Percentiles rank a stretch among this genome's conserved stretches.
These are phyloP conservation scores for Penicillium sp. DNA, from an alignment of 2,329 filamentous ascomycete species.

Conservation along the genomic window DNA sequence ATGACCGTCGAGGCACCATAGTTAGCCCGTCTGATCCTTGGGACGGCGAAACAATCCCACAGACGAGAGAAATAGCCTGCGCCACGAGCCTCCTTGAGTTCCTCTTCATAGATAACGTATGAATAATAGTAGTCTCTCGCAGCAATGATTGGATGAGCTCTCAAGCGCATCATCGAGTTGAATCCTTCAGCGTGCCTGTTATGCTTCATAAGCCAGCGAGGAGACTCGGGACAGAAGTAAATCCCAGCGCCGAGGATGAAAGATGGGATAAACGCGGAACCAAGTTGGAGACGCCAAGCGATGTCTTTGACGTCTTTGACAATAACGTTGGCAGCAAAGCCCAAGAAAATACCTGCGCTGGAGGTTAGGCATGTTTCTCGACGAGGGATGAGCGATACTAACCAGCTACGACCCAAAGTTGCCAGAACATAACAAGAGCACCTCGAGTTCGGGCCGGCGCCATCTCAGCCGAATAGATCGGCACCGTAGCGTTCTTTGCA, in stretches of 20 bases:
- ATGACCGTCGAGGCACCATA: conserved; percentile 75
- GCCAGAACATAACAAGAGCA: conserved; percentile 55
- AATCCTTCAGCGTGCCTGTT: conserved; percentile 13
- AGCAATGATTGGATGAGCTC: conserved; percentile 38
- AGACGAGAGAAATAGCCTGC: conserved; percentile 61
- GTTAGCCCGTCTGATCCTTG: conserved; percentile 57
- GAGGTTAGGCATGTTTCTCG: neutral
- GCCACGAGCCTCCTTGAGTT: conserved; percentile 39
- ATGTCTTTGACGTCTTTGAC: conserved; percentile 59
- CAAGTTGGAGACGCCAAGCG: conserved; percentile 62
- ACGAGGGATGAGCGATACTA: neutral
- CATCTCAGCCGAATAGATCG: conserved; percentile 55
- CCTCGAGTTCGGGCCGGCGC: conserved; percentile 53
- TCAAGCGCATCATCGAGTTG: conserved; percentile 18
- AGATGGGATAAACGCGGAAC: conserved; percentile 62
- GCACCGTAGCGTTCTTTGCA: conserved; percentile 54
- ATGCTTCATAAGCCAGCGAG: conserved; percentile 28
- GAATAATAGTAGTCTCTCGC: conserved; percentile 63
- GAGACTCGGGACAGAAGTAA: conserved; percentile 28
- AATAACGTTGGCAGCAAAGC: conserved; percentile 61
- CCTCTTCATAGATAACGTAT: conserved; percentile 49
- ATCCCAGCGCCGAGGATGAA: conserved; percentile 48
- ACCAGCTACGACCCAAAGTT: conserved; percentile 37
- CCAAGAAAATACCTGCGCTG: conserved; percentile 57
- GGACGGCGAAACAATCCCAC: conserved; percentile 46